Percentiles rank a stretch among this genome's conserved stretches.
phyloP scores from a whole-genome alignment of 2,329 filamentous ascomycete species.

The Aspergillus hortae region DNA sequence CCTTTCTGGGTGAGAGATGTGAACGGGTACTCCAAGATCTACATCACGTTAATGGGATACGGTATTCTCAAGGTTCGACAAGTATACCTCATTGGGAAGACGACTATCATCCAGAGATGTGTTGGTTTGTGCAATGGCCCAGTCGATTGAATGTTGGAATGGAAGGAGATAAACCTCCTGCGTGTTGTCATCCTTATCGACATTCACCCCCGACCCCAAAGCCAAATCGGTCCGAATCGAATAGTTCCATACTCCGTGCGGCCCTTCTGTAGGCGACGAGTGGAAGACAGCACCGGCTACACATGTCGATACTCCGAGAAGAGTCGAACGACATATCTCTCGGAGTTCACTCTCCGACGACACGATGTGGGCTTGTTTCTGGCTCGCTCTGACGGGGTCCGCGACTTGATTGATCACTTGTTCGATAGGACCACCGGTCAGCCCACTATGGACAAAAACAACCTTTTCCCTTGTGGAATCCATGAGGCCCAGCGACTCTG shows the following conservation, averaged over 20 bases:
- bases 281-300: constrained; percentile 72
- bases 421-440: constrained; percentile 67
- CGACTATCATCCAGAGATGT: constrained; percentile 37
- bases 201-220: constrained; percentile 63
- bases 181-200: constrained; percentile 65
- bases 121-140: constrained; percentile 61
- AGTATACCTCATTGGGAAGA: constrained; percentile 37
- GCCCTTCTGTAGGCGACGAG: constrained; percentile 69
- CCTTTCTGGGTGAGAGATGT: constrained; percentile 68
- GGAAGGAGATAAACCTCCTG: constrained; percentile 74
- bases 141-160: constrained; percentile 73
- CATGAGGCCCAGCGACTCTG: constrained; percentile 59
- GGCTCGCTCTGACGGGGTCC: constrained; percentile 52
- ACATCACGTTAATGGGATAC: constrained; percentile 5
- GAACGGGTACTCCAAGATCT: constrained; percentile 67
- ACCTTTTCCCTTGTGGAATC: constrained; percentile 63
- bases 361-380: constrained; percentile 48
- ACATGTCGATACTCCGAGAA: constrained; percentile 67
- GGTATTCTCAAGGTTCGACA: background rate
- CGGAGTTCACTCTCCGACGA: constrained; percentile 57
- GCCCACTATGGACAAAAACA: constrained; percentile 74
- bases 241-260: constrained; percentile 74
- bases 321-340: constrained; percentile 59
- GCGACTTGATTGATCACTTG: constrained; percentile 64
- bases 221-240: constrained; percentile 73